Base-by-base conservation (phyloP, 805 yeast species). In the Limtongia smithiae region DNA sequence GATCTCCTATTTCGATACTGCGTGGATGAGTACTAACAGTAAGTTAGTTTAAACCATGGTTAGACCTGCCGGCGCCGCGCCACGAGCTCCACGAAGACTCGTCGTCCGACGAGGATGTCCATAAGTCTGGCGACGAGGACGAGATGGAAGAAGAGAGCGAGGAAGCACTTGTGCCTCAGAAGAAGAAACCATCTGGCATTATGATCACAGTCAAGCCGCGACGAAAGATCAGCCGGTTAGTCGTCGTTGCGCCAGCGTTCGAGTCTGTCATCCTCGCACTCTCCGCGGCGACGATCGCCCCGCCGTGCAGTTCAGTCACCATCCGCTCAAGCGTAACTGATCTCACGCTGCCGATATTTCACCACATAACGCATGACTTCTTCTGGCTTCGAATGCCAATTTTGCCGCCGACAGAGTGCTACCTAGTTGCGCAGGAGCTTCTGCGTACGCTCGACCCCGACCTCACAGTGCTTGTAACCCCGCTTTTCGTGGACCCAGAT, bases 11-110 rank as follows among this genome's bases (percentile, higher is more conserved):
- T 9, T 6, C 28, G 28, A 7, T n/a, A n/a, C n/a, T n/a, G n/a
- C n/a, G n/a, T n/a, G n/a, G n/a, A n/a, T n/a, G n/a, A n/a, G n/a
- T n/a, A n/a, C n/a, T n/a, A n/a, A n/a, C n/a, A n/a, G n/a, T n/a
- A 68, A 66, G 17, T 30, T 32, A 70, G 72, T 68, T 74, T 44
- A 74, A 73, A 69, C 78, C 75, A 34, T 68, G 73, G 68, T 62
- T 64, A 12, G 75, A 70, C 12, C 53, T 51, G 21, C 71, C 63
- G 39, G 58, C 66, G 6, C 72, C 77, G 8, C 70, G 78, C 44
- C 77, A 74, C 59, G 58, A 66, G 14, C 57, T 74, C 24, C 72
- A 68, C 40, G 72, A 71, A 34, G 76, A 72, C 25, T 54, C 55
- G 14, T 56, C 60, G 11, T 52, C 57, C 20, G 59, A 58, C 35